These are phyloP conservation scores for Elsinoe ampelina DNA, from an alignment of 2,329 filamentous ascomycete species.

Conservation along the genomic window DNA sequence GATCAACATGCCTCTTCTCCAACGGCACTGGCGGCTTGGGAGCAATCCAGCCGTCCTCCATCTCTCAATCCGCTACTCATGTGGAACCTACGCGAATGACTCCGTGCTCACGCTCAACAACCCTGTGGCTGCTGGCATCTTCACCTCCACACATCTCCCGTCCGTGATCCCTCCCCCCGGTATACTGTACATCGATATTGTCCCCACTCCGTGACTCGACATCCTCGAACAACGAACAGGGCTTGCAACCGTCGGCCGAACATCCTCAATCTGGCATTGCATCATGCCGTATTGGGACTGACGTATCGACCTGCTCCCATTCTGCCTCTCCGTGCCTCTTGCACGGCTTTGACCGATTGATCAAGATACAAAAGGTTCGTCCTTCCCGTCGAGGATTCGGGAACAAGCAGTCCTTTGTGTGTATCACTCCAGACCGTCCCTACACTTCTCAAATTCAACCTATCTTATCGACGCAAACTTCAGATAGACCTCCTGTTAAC, in stretches of 20 bases:
- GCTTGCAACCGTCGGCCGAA: neutral
- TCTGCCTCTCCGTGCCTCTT: neutral
- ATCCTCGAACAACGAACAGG: neutral
- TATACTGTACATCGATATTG: constrained; percentile 2
- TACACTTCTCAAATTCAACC: neutral
- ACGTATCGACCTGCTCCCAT: neutral
- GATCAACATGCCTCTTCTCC: constrained; percentile 4
- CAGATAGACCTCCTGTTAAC: neutral
- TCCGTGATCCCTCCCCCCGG: neutral
- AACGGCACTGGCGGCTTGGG: neutral
- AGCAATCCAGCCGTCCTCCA: neutral
- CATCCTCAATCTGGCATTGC: constrained; percentile 3
- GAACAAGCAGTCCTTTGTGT: neutral
- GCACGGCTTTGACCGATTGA: neutral
- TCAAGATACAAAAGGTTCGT: constrained; percentile 1
- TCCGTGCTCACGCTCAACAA: neutral
- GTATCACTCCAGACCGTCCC: neutral
- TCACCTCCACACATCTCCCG: neutral
- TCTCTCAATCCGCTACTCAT: neutral
- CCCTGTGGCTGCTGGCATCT: neutral
- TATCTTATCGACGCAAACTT: neutral
- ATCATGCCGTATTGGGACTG: constrained; percentile 7
- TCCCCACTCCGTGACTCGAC: constrained; percentile 2
- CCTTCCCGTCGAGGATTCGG: neutral
- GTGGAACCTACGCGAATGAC: constrained; percentile 2